Conservation (phyloP, 2,329 filamentous ascomycete genomes). For the Metarhizium robertsii region DNA sequence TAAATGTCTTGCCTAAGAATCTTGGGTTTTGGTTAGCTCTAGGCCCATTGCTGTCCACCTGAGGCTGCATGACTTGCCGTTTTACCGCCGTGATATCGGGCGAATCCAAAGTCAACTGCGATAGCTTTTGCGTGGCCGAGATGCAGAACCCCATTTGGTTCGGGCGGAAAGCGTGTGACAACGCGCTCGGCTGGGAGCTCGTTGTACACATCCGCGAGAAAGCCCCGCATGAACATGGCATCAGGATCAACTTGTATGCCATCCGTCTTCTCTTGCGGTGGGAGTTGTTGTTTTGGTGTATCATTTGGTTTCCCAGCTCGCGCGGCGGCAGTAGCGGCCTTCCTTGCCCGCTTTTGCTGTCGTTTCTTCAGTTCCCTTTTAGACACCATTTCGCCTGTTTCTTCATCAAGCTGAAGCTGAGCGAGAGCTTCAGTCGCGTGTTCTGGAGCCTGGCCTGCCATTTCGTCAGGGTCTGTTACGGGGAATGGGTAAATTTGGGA, state of each 20-base stretch:
- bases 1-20: not conserved
- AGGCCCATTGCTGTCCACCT: not conserved
- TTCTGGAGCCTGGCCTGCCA: not conserved
- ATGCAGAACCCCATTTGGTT: constrained; percentile 79
- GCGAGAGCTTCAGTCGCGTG: not conserved
- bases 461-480: not conserved
- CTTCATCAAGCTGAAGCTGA: constrained; percentile 49
- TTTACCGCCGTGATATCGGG: constrained; percentile 64
- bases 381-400: constrained; percentile 34
- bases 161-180: constrained; percentile 61
- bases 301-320: too few species aligned
- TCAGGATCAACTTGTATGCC: constrained; percentile 35
- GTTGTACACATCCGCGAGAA: constrained; percentile 40
- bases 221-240: constrained; percentile 72
- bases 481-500: not conserved
- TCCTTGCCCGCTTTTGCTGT: constrained; percentile 28
- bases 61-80: not conserved
- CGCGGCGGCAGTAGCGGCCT: too few species aligned
- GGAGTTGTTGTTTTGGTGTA: constrained; percentile 28
- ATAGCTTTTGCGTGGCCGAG: constrained; percentile 95
- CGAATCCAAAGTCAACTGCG: constrained; percentile 92
- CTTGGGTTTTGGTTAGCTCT: not conserved
- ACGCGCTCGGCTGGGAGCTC: too few species aligned
- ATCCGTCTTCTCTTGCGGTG: constrained; percentile 33
- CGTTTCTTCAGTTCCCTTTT: constrained; percentile 51